A percentile compares a stretch with the other conserved stretches of the same genome.
phyloP scores from a whole-genome alignment of 768 basidiomycete species.

The Suillus brevipes region DNA sequence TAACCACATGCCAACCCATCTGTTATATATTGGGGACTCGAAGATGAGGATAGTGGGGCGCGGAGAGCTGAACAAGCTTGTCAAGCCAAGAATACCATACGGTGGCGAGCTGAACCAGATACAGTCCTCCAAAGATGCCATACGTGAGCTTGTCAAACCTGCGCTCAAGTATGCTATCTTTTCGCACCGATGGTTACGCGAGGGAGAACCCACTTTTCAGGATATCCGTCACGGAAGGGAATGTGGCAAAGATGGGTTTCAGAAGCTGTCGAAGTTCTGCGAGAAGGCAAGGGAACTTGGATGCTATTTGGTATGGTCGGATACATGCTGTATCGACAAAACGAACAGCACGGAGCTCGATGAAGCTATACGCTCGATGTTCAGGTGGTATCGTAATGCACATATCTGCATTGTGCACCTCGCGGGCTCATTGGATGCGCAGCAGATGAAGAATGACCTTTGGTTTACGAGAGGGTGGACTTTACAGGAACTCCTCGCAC shows the following conservation, averaged over 20 bases:
- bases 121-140: neutral
- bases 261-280: conserved; percentile 6
- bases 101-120: neutral
- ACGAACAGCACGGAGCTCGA: conserved; percentile 14
- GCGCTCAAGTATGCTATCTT: conserved; percentile 22
- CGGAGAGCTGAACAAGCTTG: neutral
- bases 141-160: conserved; percentile 3
- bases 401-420: conserved; percentile 16
- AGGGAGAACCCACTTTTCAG: conserved; percentile 24
- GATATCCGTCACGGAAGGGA: conserved; percentile 14
- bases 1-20: neutral
- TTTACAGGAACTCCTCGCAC: conserved; percentile 3
- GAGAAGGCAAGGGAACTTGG: conserved; percentile 1
- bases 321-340: conserved; percentile 17
- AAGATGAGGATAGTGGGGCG: neutral
- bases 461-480: conserved; percentile 19
- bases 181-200: conserved; percentile 26
- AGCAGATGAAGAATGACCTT: conserved; percentile 3
- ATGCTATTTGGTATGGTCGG: conserved; percentile 10
- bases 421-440: neutral
- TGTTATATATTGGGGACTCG: neutral
- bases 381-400: conserved; percentile 17
- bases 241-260: neutral
- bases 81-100: neutral
- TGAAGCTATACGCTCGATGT: conserved; percentile 19